Conservation (phyloP, 2,329 filamentous ascomycete genomes). For the Colletotrichum spaethianum region DNA sequence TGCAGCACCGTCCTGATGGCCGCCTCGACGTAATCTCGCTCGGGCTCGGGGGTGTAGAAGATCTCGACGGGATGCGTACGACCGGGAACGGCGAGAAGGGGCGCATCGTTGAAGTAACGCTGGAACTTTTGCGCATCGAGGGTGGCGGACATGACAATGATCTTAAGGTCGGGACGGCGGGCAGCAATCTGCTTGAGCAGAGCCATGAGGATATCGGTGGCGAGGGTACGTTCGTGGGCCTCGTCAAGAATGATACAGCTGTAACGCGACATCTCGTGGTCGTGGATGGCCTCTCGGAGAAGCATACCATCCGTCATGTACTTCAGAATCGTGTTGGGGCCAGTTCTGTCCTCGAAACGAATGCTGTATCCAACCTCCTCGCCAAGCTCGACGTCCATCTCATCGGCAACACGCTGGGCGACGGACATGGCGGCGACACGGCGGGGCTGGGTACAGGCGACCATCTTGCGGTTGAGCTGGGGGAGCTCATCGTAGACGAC, state of each 20-base stretch:
- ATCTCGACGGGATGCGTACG: conserved; percentile 98
- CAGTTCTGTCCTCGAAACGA: conserved; percentile 96
- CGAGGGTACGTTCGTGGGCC: conserved; percentile 96
- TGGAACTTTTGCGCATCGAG: conserved; percentile 99
- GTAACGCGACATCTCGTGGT: conserved; percentile 91
- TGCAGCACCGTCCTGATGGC: conserved; percentile 95
- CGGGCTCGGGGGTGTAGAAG: conserved; percentile 96
- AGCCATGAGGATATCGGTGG: conserved; percentile 98
- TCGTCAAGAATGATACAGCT: conserved; percentile 99
- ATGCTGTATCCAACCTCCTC: conserved; percentile 99
- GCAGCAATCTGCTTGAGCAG: conserved; percentile 90
- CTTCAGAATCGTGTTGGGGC: conserved; percentile 91
- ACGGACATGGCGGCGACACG: conserved; percentile 99
- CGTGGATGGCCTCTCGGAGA: conserved; percentile 95
- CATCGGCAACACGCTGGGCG: conserved; percentile 95
- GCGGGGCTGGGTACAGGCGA: conserved; percentile 97
- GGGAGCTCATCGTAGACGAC: conserved; percentile 97
- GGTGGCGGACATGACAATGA: conserved; percentile 99
- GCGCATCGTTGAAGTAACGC: conserved; percentile 95
- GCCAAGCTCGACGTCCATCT: conserved; percentile 93
- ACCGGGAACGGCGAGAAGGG: conserved; percentile 92
- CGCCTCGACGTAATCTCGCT: conserved; percentile 96
- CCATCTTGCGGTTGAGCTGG: conserved; percentile 86
- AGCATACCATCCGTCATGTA: conserved; percentile 99
- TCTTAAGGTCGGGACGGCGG: conserved; percentile 90